A percentile compares a stretch with the other conserved stretches of the same genome.
phyloP scores from a whole-genome alignment of 106 monocot genomes.

The Dioscorea dumetorum region DNA sequence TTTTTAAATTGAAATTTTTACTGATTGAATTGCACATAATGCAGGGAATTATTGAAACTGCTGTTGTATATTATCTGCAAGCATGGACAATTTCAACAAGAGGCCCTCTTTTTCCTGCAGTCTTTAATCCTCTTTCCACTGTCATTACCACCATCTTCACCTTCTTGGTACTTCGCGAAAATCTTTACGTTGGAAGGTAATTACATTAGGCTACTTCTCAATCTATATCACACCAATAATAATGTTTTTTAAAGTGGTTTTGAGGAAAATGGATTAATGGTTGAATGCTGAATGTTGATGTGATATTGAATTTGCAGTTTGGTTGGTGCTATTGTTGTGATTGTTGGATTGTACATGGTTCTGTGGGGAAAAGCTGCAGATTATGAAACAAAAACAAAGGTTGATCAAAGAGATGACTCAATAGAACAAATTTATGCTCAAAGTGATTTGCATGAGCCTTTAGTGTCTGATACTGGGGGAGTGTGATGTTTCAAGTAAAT shows the following conservation, averaged over 20 bases:
- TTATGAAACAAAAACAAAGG: neutral
- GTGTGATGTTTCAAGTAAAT: no score
- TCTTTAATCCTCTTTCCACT: constrained; percentile 35
- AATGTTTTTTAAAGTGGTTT: no score
- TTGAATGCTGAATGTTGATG: neutral
- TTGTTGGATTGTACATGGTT: neutral
- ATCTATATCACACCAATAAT: no score
- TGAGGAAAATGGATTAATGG: neutral
- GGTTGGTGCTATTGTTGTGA: neutral
- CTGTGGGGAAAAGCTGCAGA: constrained; percentile 6
- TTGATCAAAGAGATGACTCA: no score
- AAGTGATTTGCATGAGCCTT: no score
- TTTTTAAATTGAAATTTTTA: neutral
- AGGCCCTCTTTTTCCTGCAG: constrained; percentile 47
- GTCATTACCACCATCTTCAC: constrained; percentile 21
- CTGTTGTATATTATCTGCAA: constrained; percentile 5
- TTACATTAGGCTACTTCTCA: no score
- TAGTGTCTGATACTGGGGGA: no score
- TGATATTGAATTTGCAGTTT: constrained; percentile 2
- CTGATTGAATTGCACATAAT: neutral
- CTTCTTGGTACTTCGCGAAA: constrained; percentile 29
- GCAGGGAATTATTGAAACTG: constrained; percentile 11
- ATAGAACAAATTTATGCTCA: no score
- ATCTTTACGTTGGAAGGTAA: constrained; percentile 47
- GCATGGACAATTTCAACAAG: constrained; percentile 39